phyloP scores from a whole-genome alignment of 352 stramenopile species.

The Phytophthora pini region DNA sequence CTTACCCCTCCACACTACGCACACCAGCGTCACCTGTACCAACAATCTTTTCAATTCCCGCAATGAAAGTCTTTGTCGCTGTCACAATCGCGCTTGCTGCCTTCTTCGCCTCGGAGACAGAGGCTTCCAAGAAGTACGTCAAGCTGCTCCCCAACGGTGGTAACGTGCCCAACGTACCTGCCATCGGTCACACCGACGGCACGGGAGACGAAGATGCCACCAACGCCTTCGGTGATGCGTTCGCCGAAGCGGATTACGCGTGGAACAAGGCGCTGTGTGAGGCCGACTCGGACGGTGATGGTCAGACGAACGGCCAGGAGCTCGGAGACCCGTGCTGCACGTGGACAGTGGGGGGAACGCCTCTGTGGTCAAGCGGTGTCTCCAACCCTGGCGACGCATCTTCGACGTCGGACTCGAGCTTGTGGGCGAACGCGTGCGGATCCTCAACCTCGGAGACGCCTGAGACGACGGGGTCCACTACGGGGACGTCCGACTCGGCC shows the following conservation, averaged over 20 bases:
- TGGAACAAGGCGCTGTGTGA: slow-evolving; percentile 15
- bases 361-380: slow-evolving; percentile 29
- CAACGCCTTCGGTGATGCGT: slow-evolving; percentile 46
- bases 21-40: slow-evolving; percentile 4
- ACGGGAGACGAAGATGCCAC: slow-evolving; percentile 12
- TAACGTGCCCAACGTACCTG: slow-evolving; percentile 37
- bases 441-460: slow-evolving; percentile 2
- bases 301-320: slow-evolving; percentile 79
- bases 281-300: slow-evolving; percentile 59
- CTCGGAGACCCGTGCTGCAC: slow-evolving; percentile 77
- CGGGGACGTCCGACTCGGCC: neutral
- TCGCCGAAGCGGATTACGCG: slow-evolving; percentile 10
- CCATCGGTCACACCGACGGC: slow-evolving; percentile 42
- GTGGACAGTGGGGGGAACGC: slow-evolving; percentile 5
- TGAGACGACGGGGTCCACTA: no score
- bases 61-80: slow-evolving; percentile 1
- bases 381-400: slow-evolving; percentile 25
- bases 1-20: slow-evolving; percentile 4
- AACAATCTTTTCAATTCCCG: neutral
- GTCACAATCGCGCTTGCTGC: slow-evolving; percentile 5
- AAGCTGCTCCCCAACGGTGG: slow-evolving; percentile 42
- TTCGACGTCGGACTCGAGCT: slow-evolving; percentile 26
- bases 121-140: slow-evolving; percentile 27
- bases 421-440: slow-evolving; percentile 30
- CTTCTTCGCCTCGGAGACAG: slow-evolving; percentile 11